Conservation (phyloP, 1,139 yeast genomes). For the Protomyces inundatus region DNA sequence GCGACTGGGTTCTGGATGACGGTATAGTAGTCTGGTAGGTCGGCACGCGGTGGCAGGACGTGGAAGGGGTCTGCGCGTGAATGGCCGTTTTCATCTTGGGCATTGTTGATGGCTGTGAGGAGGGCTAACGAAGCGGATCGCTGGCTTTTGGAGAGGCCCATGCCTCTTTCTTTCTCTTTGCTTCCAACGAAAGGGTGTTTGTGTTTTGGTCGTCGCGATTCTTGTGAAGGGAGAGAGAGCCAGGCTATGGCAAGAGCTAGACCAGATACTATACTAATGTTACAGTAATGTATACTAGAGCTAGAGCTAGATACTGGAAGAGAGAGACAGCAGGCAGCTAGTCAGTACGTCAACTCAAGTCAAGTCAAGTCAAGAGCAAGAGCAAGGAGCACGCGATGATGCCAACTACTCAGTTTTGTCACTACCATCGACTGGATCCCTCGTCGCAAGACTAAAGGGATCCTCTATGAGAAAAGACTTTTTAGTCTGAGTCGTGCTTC, state of each 20-base stretch:
- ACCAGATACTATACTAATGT: too few relatives aligned
- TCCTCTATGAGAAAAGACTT: background rate
- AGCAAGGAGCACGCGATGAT: background rate
- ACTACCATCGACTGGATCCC: background rate
- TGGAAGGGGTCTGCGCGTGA: slow-evolving; percentile 49
- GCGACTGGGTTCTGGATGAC: slow-evolving; percentile 67
- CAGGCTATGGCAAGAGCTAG: too few relatives aligned
- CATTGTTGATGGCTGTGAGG: background rate
- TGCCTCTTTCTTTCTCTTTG: background rate
- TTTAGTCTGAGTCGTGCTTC: background rate
- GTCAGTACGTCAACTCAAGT: too few relatives aligned
- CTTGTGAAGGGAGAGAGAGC: too few relatives aligned
- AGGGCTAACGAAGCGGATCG: slow-evolving; percentile 9
- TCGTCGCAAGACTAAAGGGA: background rate
- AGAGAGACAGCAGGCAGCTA: too few relatives aligned
- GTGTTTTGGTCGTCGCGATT: too few relatives aligned
- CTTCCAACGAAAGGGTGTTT: too few relatives aligned
- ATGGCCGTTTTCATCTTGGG: slow-evolving; percentile 1
- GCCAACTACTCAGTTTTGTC: background rate
- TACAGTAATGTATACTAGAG: too few relatives aligned
- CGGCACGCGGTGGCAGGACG: slow-evolving; percentile 67
- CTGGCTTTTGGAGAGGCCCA: slow-evolving; percentile 12
- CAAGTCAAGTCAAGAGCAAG: too few relatives aligned
- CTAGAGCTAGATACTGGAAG: too few relatives aligned
- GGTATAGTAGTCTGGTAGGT: slow-evolving; percentile 62